phyloP scores from a whole-genome alignment of 805 yeast genomes.

The Isabelozyma rhagii region DNA sequence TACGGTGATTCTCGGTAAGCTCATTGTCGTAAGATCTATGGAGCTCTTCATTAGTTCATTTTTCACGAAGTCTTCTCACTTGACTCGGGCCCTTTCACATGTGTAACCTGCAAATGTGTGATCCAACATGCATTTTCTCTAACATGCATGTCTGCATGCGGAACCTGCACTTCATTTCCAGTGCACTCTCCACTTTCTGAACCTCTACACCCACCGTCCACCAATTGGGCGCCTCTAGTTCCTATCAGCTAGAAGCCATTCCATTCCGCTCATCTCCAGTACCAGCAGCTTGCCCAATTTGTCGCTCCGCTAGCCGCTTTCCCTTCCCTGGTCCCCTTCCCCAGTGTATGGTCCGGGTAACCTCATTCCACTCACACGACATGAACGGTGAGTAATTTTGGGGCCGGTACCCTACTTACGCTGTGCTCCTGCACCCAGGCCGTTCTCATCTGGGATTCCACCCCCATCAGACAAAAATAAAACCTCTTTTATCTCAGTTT shows the following conservation, averaged over 20 bases:
- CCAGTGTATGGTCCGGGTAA: constrained; percentile 3
- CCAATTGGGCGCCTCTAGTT: too few relatives aligned
- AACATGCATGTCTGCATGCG: too few relatives aligned
- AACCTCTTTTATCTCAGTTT: constrained; percentile 6
- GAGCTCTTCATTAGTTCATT: too few relatives aligned
- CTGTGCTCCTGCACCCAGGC: constrained; percentile 1
- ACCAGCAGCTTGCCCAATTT: background rate
- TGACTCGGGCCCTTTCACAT: too few relatives aligned
- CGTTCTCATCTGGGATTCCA: too few relatives aligned
- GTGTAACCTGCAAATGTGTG: too few relatives aligned
- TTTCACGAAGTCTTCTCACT: too few relatives aligned
- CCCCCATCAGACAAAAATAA: background rate
- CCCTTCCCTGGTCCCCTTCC: too few relatives aligned
- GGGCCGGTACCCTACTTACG: constrained; percentile 7
- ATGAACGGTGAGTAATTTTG: constrained; percentile 4
- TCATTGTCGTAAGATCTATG: background rate
- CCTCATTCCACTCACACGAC: background rate
- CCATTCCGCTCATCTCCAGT: background rate
- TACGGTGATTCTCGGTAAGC: constrained; percentile 49
- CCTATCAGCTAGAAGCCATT: too few relatives aligned
- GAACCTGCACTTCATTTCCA: too few relatives aligned
- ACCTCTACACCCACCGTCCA: background rate
- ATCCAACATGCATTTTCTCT: too few relatives aligned
- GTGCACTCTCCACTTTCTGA: too few relatives aligned
- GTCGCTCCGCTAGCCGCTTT: background rate